Evolutionary conservation across 2,329 filamentous ascomycete genomes (phyloP).

Genomic region (Trichoderma sp.): DNA sequence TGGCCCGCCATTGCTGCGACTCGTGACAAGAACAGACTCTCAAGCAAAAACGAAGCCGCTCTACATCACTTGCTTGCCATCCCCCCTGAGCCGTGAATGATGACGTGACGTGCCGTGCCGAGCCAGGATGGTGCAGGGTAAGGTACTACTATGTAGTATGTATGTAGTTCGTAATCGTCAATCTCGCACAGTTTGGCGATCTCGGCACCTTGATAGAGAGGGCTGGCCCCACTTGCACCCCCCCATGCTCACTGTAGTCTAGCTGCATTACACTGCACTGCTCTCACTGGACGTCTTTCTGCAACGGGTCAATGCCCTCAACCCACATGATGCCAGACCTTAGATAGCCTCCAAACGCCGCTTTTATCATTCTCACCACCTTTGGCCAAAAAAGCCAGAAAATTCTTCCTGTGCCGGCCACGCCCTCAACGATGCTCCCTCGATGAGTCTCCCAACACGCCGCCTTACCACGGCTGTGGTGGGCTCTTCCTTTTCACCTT

Average conservation of each 20-base stretch:
- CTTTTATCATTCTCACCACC: background rate
- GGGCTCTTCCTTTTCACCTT: background rate
- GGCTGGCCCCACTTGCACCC: background rate
- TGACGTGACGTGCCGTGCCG: conserved; percentile 6
- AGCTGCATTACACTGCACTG: background rate
- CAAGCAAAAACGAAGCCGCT: background rate
- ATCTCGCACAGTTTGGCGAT: background rate
- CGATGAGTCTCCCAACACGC: conserved; percentile 33
- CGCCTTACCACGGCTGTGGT: conserved; percentile 25
- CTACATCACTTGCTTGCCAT: background rate
- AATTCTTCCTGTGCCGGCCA: background rate
- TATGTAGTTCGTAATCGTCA: background rate
- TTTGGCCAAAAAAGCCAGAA: background rate
- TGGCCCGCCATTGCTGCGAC: conserved; percentile 50
- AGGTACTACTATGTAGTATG: background rate
- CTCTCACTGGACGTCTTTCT: background rate
- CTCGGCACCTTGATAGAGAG: background rate
- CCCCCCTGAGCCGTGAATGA: background rate
- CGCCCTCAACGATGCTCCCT: conserved; percentile 18
- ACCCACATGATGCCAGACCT: conserved; percentile 13
- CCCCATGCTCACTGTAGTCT: background rate
- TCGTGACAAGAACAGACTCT: background rate
- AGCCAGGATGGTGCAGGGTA: conserved; percentile 12
- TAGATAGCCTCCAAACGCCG: background rate
- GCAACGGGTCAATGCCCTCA: conserved; percentile 22